A percentile compares a stretch with the other conserved stretches of the same genome.
Evolutionary conservation across 2,329 filamentous ascomycete genomes (phyloP).

Genomic region (Diaporthe vaccinii): DNA sequence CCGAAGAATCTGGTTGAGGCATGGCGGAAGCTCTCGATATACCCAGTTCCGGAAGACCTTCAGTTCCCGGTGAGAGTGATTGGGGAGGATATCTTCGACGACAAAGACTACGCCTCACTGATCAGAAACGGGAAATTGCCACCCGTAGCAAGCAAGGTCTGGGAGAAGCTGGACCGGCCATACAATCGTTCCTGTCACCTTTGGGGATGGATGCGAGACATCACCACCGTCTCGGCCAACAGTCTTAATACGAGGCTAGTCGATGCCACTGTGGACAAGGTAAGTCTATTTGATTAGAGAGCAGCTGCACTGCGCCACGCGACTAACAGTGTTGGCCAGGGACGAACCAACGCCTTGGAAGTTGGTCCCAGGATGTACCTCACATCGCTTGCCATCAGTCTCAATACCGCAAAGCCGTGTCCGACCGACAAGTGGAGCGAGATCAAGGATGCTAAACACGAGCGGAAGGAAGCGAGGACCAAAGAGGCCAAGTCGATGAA

Average conservation of each 20-base stretch:
- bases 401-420: conserved; percentile 39
- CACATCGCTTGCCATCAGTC: conserved; percentile 38
- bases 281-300: neutral
- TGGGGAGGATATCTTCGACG: conserved; percentile 57
- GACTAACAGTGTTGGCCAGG: conserved; percentile 9
- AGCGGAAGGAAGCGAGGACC: conserved; percentile 37
- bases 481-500: conserved; percentile 41
- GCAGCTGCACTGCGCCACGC: neutral
- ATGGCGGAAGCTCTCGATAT: conserved; percentile 53
- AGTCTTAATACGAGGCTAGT: conserved; percentile 76
- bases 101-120: conserved; percentile 55
- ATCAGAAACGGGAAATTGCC: conserved; percentile 60
- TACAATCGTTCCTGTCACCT: conserved; percentile 78
- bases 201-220: conserved; percentile 74
- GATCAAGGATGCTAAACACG: conserved; percentile 40
- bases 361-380: conserved; percentile 37
- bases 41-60: conserved; percentile 54
- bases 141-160: conserved; percentile 56
- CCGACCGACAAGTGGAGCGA: conserved; percentile 40
- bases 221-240: conserved; percentile 81
- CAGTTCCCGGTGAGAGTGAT: conserved; percentile 71
- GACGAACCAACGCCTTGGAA: conserved; percentile 34
- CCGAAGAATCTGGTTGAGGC: conserved; percentile 45
- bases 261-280: conserved; percentile 52
- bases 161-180: conserved; percentile 49